These are phyloP conservation scores for Chaetomium olivaceum DNA, from an alignment of 2,329 filamentous ascomycete species.

Conservation along the genomic window DNA sequence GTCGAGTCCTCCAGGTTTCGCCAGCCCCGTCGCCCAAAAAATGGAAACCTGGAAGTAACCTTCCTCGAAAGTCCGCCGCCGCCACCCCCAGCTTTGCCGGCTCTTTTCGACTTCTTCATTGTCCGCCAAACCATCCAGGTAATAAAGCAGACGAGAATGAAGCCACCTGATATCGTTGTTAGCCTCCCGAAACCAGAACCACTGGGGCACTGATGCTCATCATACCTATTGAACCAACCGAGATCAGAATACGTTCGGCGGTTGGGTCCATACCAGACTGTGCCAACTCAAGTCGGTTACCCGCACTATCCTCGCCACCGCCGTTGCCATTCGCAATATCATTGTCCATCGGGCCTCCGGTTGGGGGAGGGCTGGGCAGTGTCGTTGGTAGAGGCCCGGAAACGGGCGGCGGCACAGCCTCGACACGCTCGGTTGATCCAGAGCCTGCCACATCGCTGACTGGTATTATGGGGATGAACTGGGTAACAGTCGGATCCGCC, in stretches of 20 bases:
- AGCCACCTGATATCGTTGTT: constrained; percentile 40
- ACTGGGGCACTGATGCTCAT: background rate
- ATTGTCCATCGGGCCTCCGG: constrained; percentile 12
- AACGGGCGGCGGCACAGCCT: background rate
- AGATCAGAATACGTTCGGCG: constrained; percentile 38
- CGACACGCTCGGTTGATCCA: background rate
- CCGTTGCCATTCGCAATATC: background rate
- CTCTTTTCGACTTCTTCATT: constrained; percentile 38
- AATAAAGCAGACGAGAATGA: constrained; percentile 48
- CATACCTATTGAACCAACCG: constrained; percentile 41
- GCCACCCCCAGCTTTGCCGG: constrained; percentile 26
- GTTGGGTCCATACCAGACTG: constrained; percentile 29
- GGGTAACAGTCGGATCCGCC: constrained; percentile 18
- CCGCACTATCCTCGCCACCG: background rate
- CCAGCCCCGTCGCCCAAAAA: constrained; percentile 37
- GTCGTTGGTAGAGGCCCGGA: background rate
- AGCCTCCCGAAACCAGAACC: background rate
- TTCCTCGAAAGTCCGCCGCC: constrained; percentile 23
- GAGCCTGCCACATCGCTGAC: constrained; percentile 5
- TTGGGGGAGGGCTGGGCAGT: constrained; percentile 18
- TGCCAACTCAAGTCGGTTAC: constrained; percentile 17
- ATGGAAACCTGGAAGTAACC: constrained; percentile 40
- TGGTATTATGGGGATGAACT: constrained; percentile 19
- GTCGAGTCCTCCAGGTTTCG: constrained; percentile 37
- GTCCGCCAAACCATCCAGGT: constrained; percentile 48